Conservation (phyloP, 2,329 filamentous ascomycete genomes). For the Ascochyta rabiei region DNA sequence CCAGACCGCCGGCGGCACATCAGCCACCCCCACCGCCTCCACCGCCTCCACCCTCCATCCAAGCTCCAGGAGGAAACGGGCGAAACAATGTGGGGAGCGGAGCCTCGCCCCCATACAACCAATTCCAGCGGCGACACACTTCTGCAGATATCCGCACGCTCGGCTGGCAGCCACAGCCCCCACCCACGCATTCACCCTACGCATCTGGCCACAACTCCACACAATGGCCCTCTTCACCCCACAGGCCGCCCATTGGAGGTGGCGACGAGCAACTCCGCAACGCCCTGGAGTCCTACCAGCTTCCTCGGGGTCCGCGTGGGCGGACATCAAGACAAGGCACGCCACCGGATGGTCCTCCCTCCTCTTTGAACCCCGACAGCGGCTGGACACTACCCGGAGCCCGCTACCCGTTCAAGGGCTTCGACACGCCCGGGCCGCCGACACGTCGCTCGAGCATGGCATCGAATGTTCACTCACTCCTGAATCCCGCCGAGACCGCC, state of each 20-base stretch:
- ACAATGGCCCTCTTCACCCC: constrained; percentile 72
- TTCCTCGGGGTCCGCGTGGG: constrained; percentile 59
- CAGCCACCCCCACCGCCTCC: constrained; percentile 65
- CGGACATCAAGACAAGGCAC: constrained; percentile 60
- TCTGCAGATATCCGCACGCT: constrained; percentile 87
- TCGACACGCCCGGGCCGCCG: constrained; percentile 63
- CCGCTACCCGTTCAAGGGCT: constrained; percentile 55
- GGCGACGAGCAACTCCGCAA: constrained; percentile 75
- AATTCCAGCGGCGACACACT: constrained; percentile 82
- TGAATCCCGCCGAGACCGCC: constrained; percentile 72
- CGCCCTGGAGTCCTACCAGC: constrained; percentile 72
- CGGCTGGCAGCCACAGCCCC: constrained; percentile 65
- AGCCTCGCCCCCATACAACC: constrained; percentile 65
- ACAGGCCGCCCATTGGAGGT: constrained; percentile 50
- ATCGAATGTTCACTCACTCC: constrained; percentile 69
- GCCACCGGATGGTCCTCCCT: constrained; percentile 60
- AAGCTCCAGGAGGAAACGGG: constrained; percentile 65
- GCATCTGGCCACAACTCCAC: constrained; percentile 66
- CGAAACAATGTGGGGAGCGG: constrained; percentile 53
- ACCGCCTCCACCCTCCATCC: constrained; percentile 66
- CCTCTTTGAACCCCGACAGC: constrained; percentile 58
- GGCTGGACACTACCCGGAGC: constrained; percentile 62
- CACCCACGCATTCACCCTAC: constrained; percentile 66
- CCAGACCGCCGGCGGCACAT: constrained; percentile 73
- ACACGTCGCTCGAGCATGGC: constrained; percentile 74